These are phyloP conservation scores for Aspergillus brasiliensis DNA, from an alignment of 2,329 filamentous ascomycete species.

Conservation along the genomic window DNA sequence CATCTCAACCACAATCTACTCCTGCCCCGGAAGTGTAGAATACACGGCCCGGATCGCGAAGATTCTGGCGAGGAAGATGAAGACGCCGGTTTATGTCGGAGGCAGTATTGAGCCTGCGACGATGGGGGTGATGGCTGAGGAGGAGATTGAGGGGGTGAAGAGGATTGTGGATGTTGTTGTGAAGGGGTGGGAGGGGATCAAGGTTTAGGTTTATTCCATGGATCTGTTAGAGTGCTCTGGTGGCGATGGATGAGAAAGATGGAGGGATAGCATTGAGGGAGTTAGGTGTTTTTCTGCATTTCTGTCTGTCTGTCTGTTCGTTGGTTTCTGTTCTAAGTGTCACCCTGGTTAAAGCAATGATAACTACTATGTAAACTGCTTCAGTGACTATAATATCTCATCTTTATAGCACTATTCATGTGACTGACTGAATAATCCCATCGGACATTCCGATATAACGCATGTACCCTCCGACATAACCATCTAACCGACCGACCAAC, in stretches of 20 bases:
- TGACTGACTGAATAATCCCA: too few relatives aligned
- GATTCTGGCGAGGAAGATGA: constrained; percentile 72
- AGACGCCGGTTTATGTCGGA: constrained; percentile 82
- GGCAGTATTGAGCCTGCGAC: constrained; percentile 79
- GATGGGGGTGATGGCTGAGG: constrained; percentile 79
- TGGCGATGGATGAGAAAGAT: not conserved
- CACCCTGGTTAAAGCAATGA: too few relatives aligned
- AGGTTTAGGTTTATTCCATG: not conserved
- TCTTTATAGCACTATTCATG: too few relatives aligned
- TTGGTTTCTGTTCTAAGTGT: not conserved
- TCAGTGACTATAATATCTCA: too few relatives aligned
- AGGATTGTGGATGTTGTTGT: constrained; percentile 71
- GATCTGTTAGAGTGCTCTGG: not conserved
- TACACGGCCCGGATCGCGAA: constrained; percentile 85
- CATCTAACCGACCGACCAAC: too few relatives aligned
- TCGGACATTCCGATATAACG: too few relatives aligned
- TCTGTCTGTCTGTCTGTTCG: not conserved
- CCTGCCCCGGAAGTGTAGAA: constrained; percentile 73
- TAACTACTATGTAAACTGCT: too few relatives aligned
- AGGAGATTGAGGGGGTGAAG: constrained; percentile 88
- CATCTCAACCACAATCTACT: constrained; percentile 76
- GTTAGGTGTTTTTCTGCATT: not conserved
- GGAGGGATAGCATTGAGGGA: not conserved
- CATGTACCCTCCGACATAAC: too few relatives aligned
- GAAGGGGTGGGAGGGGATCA: constrained; percentile 44